phyloP scores from a whole-genome alignment of 345 rosid species.

The Populus deltoides region DNA sequence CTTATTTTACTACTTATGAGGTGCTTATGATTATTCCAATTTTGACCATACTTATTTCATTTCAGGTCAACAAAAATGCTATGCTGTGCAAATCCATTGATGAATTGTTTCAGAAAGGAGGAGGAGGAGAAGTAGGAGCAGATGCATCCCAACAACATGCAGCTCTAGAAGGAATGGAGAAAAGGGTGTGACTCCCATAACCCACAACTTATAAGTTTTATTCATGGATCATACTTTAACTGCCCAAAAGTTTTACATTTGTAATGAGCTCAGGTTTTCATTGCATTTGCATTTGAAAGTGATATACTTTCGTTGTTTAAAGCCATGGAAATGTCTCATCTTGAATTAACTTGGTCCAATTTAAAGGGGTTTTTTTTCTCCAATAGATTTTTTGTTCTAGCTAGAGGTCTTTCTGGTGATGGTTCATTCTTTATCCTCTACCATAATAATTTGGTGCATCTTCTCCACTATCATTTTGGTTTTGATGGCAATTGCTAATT shows the following conservation, averaged over 20 bases:
- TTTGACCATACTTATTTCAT: not conserved
- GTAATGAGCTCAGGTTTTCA: too few species aligned
- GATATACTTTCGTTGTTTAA: not conserved
- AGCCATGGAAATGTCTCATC: not conserved
- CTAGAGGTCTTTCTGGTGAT: not conserved
- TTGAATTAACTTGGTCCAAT: not conserved
- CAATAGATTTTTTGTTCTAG: not conserved
- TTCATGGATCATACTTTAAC: too few species aligned
- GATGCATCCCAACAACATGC: conserved; percentile 43
- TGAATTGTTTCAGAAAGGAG: conserved; percentile 56
- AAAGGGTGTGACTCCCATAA: conserved; percentile 50
- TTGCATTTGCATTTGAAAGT: not conserved
- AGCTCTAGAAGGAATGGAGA: conserved; percentile 50
- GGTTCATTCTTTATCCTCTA: not conserved
- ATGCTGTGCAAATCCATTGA: conserved; percentile 69
- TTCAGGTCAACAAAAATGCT: conserved; percentile 84
- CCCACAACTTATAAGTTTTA: not conserved
- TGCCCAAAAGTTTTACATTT: too few species aligned
- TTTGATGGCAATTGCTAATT: conserved; percentile 39
- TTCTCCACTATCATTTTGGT: conserved; percentile 10
- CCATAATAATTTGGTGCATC: not conserved
- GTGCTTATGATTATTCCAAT: not conserved
- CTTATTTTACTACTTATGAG: not conserved
- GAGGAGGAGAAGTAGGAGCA: conserved; percentile 19
- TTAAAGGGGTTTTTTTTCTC: too few species aligned